A percentile compares a stretch with the other conserved stretches of the same genome.
Evolutionary conservation across 2,329 filamentous ascomycete genomes (phyloP).

Genomic region (Apiospora kogelbergensis): DNA sequence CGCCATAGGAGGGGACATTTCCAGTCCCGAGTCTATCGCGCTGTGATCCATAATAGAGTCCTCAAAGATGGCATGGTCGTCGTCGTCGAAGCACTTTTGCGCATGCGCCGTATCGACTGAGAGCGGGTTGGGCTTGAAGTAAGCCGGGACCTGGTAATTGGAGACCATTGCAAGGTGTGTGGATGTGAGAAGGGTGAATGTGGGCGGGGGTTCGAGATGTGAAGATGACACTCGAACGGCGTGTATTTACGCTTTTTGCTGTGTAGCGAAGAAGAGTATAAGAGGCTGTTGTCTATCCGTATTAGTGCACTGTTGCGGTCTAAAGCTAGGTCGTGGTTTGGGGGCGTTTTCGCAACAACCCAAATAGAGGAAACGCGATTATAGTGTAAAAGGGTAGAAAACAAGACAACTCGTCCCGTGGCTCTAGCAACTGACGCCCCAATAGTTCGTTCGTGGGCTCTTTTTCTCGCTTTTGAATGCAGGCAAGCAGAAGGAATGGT

Average conservation of each 20-base stretch:
- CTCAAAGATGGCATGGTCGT: conserved; percentile 60
- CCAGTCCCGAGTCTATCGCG: conserved; percentile 59
- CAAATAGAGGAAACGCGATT: neutral
- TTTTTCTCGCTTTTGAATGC: neutral
- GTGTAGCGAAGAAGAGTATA: conserved; percentile 1
- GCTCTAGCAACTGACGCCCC: neutral
- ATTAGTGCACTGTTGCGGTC: conserved; percentile 5
- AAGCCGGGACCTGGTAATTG: conserved; percentile 51
- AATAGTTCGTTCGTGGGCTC: neutral
- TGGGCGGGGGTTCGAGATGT: conserved; percentile 12
- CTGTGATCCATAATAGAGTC: conserved; percentile 60
- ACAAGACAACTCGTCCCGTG: conserved; percentile 6
- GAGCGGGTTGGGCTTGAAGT: conserved; percentile 50
- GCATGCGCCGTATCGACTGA: conserved; percentile 54
- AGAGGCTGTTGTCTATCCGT: conserved; percentile 5
- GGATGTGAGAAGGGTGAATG: conserved; percentile 16
- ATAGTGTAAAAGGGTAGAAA: neutral
- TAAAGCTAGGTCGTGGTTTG: neutral
- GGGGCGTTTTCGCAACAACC: neutral
- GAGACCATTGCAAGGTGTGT: conserved; percentile 46
- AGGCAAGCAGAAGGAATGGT: conserved; percentile 7
- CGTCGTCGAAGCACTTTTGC: conserved; percentile 61
- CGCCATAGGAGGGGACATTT: conserved; percentile 63
- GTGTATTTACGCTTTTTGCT: neutral
- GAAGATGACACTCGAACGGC: conserved; percentile 13